Base-by-base conservation (phyloP, 208 protist genomes). In the Acanthamoeba sp. region DNA sequence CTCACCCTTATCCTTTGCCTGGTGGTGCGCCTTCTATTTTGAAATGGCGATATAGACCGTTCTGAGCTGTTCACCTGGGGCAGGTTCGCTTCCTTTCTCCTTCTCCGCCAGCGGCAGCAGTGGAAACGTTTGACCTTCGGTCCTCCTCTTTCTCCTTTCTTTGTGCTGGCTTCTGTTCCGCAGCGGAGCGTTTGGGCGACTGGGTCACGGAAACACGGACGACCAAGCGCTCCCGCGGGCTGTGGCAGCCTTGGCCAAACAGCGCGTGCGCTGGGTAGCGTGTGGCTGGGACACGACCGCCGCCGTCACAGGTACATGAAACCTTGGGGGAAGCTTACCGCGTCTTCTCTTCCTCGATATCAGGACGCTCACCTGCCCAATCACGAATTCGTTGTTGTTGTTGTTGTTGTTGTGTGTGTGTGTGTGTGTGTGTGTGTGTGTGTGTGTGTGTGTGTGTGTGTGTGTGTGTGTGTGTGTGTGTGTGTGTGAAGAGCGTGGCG, bases 241-340 rank as follows among this genome's bases (percentile, higher is more conserved):
- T 4, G 76, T 85, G n/a, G 76, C 27, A 6, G 76, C 29, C 50
- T 22, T 85, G 32, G 40, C 76, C 45, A 32, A 29, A n/a, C 76
- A 85, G n/a, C 40, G 76, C 40, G 55, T 85, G 14, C 76, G 50
- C 14, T 59, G 76, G 45, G 76, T 85, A 6, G 76, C 76, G 12
- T 85, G 76, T 27, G 76, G 76, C 14, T 55, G 45, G 40, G 45
- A 55, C 76, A 59, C 76, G 1, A 85, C 76, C 14, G 76, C 76
- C 55, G 76, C 76, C 6, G 50, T 85, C 76, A 85, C 76, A 22
- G 76, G 76, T 85, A 55, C n/a, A 78, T 78, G 7, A 73, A 16
- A 73, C n/a, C n/a, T n/a, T n/a, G n/a, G n/a, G n/a, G 69, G 29
- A 78, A 78, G 45, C 45, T 50, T 50, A 50, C 45, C 45, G 45